Base-by-base conservation (phyloP, 148 eudicot species). In the Tetragonia tetragonoides region DNA sequence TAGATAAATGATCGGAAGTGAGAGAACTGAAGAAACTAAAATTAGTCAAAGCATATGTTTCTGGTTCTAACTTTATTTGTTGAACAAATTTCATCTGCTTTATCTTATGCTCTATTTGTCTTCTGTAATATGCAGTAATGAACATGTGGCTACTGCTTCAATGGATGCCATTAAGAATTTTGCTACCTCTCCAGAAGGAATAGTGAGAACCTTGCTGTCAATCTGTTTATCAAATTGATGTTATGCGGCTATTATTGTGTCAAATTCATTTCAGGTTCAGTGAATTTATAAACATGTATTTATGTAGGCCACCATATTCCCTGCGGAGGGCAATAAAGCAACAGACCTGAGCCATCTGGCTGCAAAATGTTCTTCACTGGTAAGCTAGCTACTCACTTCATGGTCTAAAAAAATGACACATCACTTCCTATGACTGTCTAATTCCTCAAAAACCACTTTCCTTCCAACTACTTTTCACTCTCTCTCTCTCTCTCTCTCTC, bases 91-190 rank as follows among this genome's bases (percentile, higher is more conserved):
- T 49, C 34, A 16, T 2, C 54, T 47, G 17, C 28, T 63, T 47
- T n/a, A 14, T 60, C 47, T 56, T 44, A 62, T 57, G 44, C n/a
- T 37, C 72, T 42, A 63, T 54, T 80, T 72, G 23, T 62, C 38
- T 75, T n/a, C 39, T 72, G 49, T 79, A 10, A 77, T 79, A 38
- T 84, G 69, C 76, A 95, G 99, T 34, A 90, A 95, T 85, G 99
- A 91, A 81, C 88, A 87, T 81, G 93, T 90, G 68, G 92, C 93
- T 59, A 42, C 93, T 77, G 93, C 97, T 82, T 81, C 99, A 72
- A 80, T 87, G 74, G 94, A 91, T 81, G 97, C 97, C 68, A 89
- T 93, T 39, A 88, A 74, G 81, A 81, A 78, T 54, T 85, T 95
- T 79, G 94, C 93, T 49, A 73, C 81, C 54, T 85, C 83, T 75